Conservation (phyloP, 1,139 yeast genomes). For the Nadsonia commutata region DNA sequence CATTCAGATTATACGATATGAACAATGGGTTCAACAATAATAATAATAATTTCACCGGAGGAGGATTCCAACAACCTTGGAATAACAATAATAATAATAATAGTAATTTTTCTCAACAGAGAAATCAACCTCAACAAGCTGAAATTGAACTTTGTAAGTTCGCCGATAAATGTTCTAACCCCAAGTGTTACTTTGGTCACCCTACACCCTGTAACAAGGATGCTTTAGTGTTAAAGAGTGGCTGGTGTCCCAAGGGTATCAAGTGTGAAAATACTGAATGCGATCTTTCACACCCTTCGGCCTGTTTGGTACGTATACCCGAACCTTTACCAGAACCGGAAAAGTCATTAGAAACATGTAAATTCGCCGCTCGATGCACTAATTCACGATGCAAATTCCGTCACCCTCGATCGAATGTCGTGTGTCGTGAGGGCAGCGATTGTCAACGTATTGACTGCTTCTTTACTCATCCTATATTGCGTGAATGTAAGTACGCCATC, state of each 20-base stretch:
- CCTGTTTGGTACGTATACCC: conserved; percentile 23
- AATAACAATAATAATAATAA: not conserved
- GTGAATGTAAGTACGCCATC: conserved; percentile 65
- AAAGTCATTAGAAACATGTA: conserved; percentile 54
- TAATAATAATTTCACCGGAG: not conserved
- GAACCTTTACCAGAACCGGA: conserved; percentile 13
- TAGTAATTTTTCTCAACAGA: conserved; percentile 1
- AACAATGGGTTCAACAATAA: conserved; percentile 1
- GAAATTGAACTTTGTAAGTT: conserved; percentile 43
- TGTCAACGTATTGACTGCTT: conserved; percentile 72
- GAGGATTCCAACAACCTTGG: conserved; percentile 1
- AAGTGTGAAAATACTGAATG: conserved; percentile 48
- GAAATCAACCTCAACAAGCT: conserved; percentile 25
- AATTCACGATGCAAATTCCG: conserved; percentile 68
- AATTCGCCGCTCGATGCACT: conserved; percentile 61
- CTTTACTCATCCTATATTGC: conserved; percentile 66
- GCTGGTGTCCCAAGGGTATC: conserved; percentile 67
- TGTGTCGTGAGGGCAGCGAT: conserved; percentile 68
- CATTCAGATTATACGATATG: conserved; percentile 1
- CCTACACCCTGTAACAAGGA: conserved; percentile 75
- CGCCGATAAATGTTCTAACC: conserved; percentile 61
- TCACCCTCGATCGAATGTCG: conserved; percentile 58
- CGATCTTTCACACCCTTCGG: conserved; percentile 70
- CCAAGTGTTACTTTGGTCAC: conserved; percentile 74
- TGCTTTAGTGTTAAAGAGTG: conserved; percentile 50